Conservation (phyloP, 1,284 basidiomycete species). For the Cutaneotrichosporon cutaneum region DNA sequence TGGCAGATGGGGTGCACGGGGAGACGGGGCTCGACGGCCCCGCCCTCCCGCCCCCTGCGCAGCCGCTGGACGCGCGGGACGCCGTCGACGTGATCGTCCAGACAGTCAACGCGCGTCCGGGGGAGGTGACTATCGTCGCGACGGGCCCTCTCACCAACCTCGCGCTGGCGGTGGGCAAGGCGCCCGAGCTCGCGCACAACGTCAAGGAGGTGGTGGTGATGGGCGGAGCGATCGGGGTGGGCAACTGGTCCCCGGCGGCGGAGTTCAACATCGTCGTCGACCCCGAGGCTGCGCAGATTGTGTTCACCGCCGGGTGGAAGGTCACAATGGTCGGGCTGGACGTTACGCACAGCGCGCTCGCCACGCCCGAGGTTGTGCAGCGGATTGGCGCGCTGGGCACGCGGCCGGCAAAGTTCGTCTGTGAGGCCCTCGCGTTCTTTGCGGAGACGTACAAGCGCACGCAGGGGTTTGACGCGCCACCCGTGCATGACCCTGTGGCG, state of each 20-base stretch:
- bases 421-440: slow-evolving; percentile 20
- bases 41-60: slow-evolving; percentile 10
- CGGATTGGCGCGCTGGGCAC: slow-evolving; percentile 19
- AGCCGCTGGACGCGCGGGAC: slow-evolving; percentile 12
- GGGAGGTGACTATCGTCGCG: slow-evolving; percentile 23
- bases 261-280: slow-evolving; percentile 31
- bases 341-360: slow-evolving; percentile 25
- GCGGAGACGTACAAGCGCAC: slow-evolving; percentile 11
- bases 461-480: slow-evolving; percentile 22
- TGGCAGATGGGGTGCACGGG: slow-evolving; percentile 20
- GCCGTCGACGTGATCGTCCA: slow-evolving; percentile 23
- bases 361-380: slow-evolving; percentile 8
- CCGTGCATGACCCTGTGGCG: slow-evolving; percentile 26
- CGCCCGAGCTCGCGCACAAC: slow-evolving; percentile 11
- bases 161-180: slow-evolving; percentile 19
- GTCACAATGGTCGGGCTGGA: slow-evolving; percentile 27
- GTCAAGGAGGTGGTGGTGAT: slow-evolving; percentile 27
- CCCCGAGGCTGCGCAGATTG: slow-evolving; percentile 26
- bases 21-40: slow-evolving; percentile 21
- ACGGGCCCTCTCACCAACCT: slow-evolving; percentile 30
- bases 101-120: slow-evolving; percentile 17
- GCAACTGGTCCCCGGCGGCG: slow-evolving; percentile 20
- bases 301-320: slow-evolving; percentile 19
- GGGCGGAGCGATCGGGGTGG: slow-evolving; percentile 24
- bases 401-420: slow-evolving; percentile 16